A percentile compares a stretch with the other conserved stretches of the same genome.
Evolutionary conservation across 208 protist genomes (phyloP).

Genomic region (Phytomonas francai): DNA sequence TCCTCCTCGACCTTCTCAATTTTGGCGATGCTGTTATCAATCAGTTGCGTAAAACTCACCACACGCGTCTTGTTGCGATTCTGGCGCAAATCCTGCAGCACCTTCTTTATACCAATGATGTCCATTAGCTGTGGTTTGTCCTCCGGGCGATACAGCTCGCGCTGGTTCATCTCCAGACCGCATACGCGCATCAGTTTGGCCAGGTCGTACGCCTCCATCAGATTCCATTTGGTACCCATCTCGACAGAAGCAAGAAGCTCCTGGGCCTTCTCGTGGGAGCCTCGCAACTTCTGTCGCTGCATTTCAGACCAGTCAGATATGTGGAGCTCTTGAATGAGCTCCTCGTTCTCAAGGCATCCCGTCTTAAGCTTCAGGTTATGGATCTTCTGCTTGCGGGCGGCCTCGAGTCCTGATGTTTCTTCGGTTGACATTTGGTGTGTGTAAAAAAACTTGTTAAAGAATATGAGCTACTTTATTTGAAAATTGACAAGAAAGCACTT

Average conservation of each 20-base stretch:
- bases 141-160: constrained; percentile 74
- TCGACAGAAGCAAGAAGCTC: constrained; percentile 64
- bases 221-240: constrained; percentile 76
- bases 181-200: constrained; percentile 68
- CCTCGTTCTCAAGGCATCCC: constrained; percentile 69
- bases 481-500: background rate
- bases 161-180: constrained; percentile 67
- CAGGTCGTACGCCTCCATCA: constrained; percentile 75
- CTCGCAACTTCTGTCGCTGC: constrained; percentile 68
- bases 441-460: constrained; percentile 9
- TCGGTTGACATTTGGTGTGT: constrained; percentile 37
- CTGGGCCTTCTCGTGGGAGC: constrained; percentile 65
- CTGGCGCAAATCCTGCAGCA: constrained; percentile 67
- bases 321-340: constrained; percentile 78
- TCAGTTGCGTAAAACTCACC: constrained; percentile 69
- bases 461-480: constrained; percentile 3
- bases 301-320: constrained; percentile 78
- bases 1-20: constrained; percentile 79
- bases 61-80: constrained; percentile 78
- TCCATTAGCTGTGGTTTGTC: constrained; percentile 86
- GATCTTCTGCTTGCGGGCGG: constrained; percentile 81
- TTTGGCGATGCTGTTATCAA: constrained; percentile 73
- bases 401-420: constrained; percentile 68
- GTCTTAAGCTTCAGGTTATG: constrained; percentile 87
- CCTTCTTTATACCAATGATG: constrained; percentile 65